Evolutionary conservation across 1,284 basidiomycete species (phyloP).

Genomic region (Leccinum ponderosum): DNA sequence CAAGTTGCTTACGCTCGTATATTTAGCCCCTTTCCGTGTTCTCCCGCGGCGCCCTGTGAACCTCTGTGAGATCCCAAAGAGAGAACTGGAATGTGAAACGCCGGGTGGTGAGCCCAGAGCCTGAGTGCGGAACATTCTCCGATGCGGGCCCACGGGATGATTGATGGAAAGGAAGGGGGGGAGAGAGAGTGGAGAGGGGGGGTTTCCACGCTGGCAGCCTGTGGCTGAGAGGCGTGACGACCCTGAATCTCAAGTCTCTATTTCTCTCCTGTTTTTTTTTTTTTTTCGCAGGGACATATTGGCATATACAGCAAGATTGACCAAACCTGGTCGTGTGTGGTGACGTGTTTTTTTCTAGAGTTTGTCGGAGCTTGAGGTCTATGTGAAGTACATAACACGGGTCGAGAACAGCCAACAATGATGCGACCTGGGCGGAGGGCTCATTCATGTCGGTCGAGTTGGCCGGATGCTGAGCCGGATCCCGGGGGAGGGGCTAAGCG

Average conservation of each 20-base stretch:
- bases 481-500: background rate
- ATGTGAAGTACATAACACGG: background rate
- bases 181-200: conserved; percentile 3
- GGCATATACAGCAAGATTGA: conserved; percentile 9
- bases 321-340: conserved; percentile 2
- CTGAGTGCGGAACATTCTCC: conserved; percentile 13
- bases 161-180: background rate
- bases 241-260: conserved; percentile 20
- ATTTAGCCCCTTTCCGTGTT: conserved; percentile 10
- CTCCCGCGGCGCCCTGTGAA: conserved; percentile 6
- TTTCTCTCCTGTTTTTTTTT: background rate
- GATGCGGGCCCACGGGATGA: background rate
- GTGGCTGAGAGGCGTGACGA: conserved; percentile 17
- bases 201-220: conserved; percentile 20
- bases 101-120: background rate
- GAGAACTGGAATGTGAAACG: conserved; percentile 13
- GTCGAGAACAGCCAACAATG: conserved; percentile 16
- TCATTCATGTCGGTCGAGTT: background rate
- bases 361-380: conserved; percentile 26
- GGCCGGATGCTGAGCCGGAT: background rate
- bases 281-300: background rate
- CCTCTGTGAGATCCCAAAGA: background rate
- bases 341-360: background rate
- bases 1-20: conserved; percentile 9
- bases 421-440: conserved; percentile 34